A percentile compares a stretch with the other conserved stretches of the same genome.
Conservation (phyloP, 768 basidiomycete genomes). For the Hygrocybe punicea region DNA sequence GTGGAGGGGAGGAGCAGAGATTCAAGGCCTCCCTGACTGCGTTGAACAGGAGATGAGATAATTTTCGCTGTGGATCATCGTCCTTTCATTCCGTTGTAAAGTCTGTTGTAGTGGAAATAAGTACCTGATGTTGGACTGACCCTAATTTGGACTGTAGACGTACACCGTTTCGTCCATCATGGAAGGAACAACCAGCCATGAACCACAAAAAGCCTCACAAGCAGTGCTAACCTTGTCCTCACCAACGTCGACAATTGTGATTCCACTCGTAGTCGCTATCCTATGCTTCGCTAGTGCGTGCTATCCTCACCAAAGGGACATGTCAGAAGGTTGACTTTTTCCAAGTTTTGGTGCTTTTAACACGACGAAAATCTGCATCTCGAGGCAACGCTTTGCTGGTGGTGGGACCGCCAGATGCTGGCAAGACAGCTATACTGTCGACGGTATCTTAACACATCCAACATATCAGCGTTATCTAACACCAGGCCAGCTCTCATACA, state of each 20-base stretch:
- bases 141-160: too few species aligned
- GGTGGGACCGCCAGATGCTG: slow-evolving; percentile 72
- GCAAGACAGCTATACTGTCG: slow-evolving; percentile 77
- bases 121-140: too few species aligned
- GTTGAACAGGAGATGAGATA: too few species aligned
- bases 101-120: too few species aligned
- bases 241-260: slow-evolving; percentile 18
- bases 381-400: slow-evolving; percentile 65
- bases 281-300: slow-evolving; percentile 44
- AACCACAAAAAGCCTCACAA: too few species aligned
- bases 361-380: slow-evolving; percentile 42
- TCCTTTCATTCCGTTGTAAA: too few species aligned
- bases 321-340: background rate
- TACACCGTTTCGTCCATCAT: too few species aligned
- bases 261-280: slow-evolving; percentile 45
- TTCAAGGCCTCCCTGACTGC: too few species aligned
- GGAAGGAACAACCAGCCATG: too few species aligned
- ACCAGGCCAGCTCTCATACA: slow-evolving; percentile 56
- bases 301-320: background rate
- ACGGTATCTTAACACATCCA: slow-evolving; percentile 45
- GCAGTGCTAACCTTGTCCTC: too few species aligned
- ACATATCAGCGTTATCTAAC: background rate
- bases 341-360: slow-evolving; percentile 46
- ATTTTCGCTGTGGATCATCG: too few species aligned
- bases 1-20: too few species aligned